Base-by-base conservation (phyloP, 805 yeast genomes). In the Suhomyces emberorum region DNA sequence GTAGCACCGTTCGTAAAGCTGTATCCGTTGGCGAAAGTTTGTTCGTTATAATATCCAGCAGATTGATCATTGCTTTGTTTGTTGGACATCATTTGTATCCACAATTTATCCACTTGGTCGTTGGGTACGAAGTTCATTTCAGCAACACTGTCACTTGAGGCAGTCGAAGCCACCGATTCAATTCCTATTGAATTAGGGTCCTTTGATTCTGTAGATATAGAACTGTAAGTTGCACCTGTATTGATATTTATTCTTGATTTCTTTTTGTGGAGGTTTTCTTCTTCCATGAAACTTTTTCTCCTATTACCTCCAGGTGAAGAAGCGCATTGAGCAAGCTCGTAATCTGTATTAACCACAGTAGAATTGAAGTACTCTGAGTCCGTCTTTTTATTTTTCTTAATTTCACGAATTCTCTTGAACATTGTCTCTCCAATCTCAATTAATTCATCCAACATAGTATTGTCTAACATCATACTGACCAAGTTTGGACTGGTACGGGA, bases 361-460 rank as follows among this genome's bases (percentile, higher is more conserved):
- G 26, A 7, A 7, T 23, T 7, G 26, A 23, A 23, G 12, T n/a
- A 14, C 6, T 11, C n/a, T 7, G n/a, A n/a, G 6, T 23, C n/a
- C 6, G n/a, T 23, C 12, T 14, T 6, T 11, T 23, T 23, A 6
- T 7, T 12, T 14, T 26, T 16, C 16, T 24, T 32, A 11, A 35
- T 7, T 17, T 43, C 37, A 25, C 44, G 41, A 12, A 52, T 42
- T 23, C 37, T 46, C 8, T 34, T 33, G 14, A 56, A 34, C 3
- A 60, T 39, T 1, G 39, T 44, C 28, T 56, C 57, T 24, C 61
- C 45, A 1, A 63, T 48, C 4, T 29, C 37, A 21, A 37, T 45
- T 28, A 55, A 27, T 22, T 54, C 59, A 10, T 42, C 46, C 31
- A 55, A 34, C 55, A 54, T 54, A 6, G 41, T 41, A 26, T 30